Percentiles rank a stretch among this genome's conserved stretches.
Conservation (phyloP, 73 alveolate species). For the Durusdinium trenchii region DNA sequence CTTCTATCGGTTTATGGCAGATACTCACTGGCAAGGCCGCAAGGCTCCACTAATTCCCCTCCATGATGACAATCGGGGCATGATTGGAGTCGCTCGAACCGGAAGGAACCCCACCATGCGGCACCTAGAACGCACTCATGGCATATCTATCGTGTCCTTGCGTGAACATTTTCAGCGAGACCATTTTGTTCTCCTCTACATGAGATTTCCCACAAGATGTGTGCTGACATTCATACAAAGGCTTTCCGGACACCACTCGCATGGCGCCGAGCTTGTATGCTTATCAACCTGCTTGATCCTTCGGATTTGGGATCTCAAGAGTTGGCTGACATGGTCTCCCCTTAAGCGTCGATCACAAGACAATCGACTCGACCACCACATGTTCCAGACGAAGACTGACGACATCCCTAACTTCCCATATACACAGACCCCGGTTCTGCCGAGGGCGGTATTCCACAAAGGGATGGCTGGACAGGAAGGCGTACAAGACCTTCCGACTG, state of each 20-base stretch:
- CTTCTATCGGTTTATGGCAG: not conserved
- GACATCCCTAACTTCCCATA: conserved; percentile 3
- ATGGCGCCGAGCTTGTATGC: conserved; percentile 10
- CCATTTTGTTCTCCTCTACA: not conserved
- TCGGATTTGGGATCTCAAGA: not conserved
- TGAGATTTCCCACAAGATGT: conserved; percentile 21
- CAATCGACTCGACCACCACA: not conserved
- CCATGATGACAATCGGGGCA: conserved; percentile 35
- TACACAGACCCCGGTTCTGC: conserved; percentile 50
- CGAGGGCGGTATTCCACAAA: not conserved
- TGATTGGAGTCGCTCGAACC: not conserved
- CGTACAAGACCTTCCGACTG: not conserved
- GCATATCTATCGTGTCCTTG: not conserved
- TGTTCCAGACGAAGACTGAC: not conserved
- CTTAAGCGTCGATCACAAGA: not conserved
- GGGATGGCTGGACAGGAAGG: conserved; percentile 16
- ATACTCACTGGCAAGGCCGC: not conserved
- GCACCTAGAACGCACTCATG: conserved; percentile 17
- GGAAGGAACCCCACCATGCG: conserved; percentile 45
- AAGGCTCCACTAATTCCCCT: not conserved
- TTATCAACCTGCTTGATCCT: not conserved
- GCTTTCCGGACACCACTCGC: not conserved
- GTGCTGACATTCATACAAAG: conserved; percentile 35
- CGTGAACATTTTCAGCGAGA: conserved; percentile 2
- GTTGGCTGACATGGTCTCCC: not conserved